A percentile compares a stretch with the other conserved stretches of the same genome.
Evolutionary conservation across 1,139 yeast genomes (phyloP).

Genomic region (Pneumocystis murina): DNA sequence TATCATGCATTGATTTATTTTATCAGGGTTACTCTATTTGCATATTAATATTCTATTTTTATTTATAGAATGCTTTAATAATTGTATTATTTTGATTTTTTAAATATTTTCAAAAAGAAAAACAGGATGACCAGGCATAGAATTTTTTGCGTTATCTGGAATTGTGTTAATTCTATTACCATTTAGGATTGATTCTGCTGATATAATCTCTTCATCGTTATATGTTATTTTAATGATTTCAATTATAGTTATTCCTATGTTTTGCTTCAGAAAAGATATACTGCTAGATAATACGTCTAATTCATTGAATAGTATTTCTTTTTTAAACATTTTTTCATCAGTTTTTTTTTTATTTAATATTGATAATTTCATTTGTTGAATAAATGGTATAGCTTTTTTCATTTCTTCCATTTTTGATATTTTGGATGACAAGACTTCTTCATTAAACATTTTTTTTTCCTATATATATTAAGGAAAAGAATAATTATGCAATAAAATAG

Average conservation of each 20-base stretch:
- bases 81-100: background rate
- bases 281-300: slow-evolving; percentile 44
- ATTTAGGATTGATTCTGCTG: slow-evolving; percentile 22
- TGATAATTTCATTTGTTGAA: slow-evolving; percentile 40
- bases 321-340: slow-evolving; percentile 27
- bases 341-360: slow-evolving; percentile 49
- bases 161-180: slow-evolving; percentile 56
- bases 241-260: slow-evolving; percentile 45
- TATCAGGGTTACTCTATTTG: background rate
- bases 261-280: slow-evolving; percentile 39
- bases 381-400: slow-evolving; percentile 97
- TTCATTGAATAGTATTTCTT: slow-evolving; percentile 75
- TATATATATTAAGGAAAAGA: slow-evolving; percentile 6
- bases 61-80: background rate
- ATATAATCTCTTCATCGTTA: slow-evolving; percentile 36
- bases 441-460: slow-evolving; percentile 8
- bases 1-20: background rate
- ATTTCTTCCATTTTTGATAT: slow-evolving; percentile 30
- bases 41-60: background rate
- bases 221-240: slow-evolving; percentile 42
- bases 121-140: slow-evolving; percentile 92
- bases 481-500: background rate
- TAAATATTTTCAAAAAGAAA: slow-evolving; percentile 47
- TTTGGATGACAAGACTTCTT: slow-evolving; percentile 12
- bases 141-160: slow-evolving; percentile 61